Conservation (phyloP, 805 yeast species). For the Saturnispora kantuleensis region DNA sequence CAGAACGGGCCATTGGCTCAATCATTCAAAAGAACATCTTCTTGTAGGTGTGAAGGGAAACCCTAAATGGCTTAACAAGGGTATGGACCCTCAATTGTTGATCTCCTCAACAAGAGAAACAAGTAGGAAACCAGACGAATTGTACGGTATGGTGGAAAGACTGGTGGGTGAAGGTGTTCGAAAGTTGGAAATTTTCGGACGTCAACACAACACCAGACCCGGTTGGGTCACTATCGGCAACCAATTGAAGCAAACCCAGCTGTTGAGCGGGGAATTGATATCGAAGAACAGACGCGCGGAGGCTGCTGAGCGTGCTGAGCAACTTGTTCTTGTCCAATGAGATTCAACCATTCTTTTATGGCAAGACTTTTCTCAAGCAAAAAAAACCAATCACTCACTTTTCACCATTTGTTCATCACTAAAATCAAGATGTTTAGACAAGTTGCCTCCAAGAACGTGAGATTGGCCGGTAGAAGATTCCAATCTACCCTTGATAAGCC, state of each 20-base stretch:
- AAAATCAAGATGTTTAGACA: conserved; percentile 35
- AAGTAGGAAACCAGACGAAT: conserved; percentile 84
- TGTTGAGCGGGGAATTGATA: conserved; percentile 42
- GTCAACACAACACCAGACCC: conserved; percentile 74
- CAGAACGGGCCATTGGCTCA: conserved; percentile 94
- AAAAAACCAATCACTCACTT: no score
- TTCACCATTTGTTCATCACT: neutral
- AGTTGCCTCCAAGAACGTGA: conserved; percentile 25
- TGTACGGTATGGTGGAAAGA: conserved; percentile 77
- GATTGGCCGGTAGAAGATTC: conserved; percentile 26
- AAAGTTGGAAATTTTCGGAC: conserved; percentile 82
- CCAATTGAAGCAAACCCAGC: conserved; percentile 51
- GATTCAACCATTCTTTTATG: conserved; percentile 1
- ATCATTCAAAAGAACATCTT: conserved; percentile 88
- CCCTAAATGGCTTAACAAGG: conserved; percentile 58
- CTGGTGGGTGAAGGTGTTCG: conserved; percentile 68
- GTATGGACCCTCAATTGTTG: conserved; percentile 64
- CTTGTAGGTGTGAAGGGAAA: conserved; percentile 78
- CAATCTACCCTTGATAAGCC: conserved; percentile 26
- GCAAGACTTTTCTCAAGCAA: neutral
- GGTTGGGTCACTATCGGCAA: conserved; percentile 89
- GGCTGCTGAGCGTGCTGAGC: conserved; percentile 3
- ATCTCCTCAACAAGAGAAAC: conserved; percentile 84
- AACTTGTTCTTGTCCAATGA: conserved; percentile 1
- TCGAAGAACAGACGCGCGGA: no score